phyloP scores from a whole-genome alignment of 2,329 filamentous ascomycete species.

The Rhinocladiella mackenziei region DNA sequence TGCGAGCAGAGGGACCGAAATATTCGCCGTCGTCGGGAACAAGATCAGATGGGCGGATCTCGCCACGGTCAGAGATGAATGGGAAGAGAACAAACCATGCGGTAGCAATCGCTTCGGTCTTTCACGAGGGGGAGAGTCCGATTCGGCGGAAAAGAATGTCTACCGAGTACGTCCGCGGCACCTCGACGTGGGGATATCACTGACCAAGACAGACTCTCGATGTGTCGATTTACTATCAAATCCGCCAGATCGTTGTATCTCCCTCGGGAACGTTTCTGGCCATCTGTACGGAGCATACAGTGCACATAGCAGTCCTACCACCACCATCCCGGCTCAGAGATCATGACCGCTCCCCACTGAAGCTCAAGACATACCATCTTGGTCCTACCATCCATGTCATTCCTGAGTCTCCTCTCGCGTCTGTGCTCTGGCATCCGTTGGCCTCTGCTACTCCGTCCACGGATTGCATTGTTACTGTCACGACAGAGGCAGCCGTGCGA shows the following conservation, averaged over 20 bases:
- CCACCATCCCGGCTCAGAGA: conserved; percentile 71
- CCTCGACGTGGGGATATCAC: conserved; percentile 21
- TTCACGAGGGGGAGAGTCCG: conserved; percentile 4
- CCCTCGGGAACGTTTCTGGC: conserved; percentile 74
- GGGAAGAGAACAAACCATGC: conserved; percentile 38
- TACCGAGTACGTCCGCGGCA: conserved; percentile 45
- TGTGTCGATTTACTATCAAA: conserved; percentile 72
- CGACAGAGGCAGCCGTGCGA: conserved; percentile 79
- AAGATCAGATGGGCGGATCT: conserved; percentile 92
- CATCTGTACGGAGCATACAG: conserved; percentile 79
- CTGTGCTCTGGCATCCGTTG: conserved; percentile 87
- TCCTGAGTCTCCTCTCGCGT: conserved; percentile 73
- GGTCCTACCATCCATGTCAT: conserved; percentile 89
- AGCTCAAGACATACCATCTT: conserved; percentile 83
- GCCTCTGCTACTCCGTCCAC: conserved; percentile 64
- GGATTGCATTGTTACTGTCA: conserved; percentile 80
- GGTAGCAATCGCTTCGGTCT: conserved; percentile 11
- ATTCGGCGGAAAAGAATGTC: conserved; percentile 2
- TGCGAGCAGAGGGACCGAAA: conserved; percentile 75
- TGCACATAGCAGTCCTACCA: conserved; percentile 82
- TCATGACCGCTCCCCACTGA: conserved; percentile 64
- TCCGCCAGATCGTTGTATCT: conserved; percentile 79
- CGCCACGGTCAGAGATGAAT: conserved; percentile 67
- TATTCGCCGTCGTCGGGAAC: conserved; percentile 83
- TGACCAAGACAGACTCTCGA: conserved; percentile 54